A percentile compares a stretch with the other conserved stretches of the same genome.
Conservation (phyloP, 768 basidiomycete genomes). For the Boletus vinaceobasis region DNA sequence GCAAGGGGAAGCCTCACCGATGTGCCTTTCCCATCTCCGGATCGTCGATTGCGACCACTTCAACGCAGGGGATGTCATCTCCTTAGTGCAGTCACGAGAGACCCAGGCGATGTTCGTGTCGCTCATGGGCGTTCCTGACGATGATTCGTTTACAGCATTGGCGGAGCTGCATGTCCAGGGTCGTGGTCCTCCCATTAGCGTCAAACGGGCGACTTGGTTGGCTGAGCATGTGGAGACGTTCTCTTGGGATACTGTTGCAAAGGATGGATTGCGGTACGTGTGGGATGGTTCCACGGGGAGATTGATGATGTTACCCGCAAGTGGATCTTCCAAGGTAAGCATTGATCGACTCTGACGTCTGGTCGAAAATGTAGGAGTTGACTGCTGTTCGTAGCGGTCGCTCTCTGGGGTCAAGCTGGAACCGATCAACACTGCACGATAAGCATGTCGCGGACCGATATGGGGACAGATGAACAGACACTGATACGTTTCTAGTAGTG, state of each 20-base stretch:
- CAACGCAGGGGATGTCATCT: not conserved
- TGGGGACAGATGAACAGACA: not conserved
- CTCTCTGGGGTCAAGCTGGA: not conserved
- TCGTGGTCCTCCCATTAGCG: conserved; percentile 3
- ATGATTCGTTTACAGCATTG: conserved; percentile 1
- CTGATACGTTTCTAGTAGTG: not conserved
- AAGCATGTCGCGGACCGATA: not conserved
- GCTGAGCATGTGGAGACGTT: conserved; percentile 4
- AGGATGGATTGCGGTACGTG: conserved; percentile 4
- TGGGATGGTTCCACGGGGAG: conserved; percentile 1
- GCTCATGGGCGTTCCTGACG: conserved; percentile 3
- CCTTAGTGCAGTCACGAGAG: conserved; percentile 4
- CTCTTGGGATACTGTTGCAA: conserved; percentile 9
- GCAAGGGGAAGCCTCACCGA: not conserved
- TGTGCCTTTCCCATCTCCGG: not conserved
- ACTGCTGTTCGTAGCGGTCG: not conserved
- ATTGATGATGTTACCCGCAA: not conserved
- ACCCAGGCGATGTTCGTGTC: not conserved
- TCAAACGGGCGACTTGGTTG: conserved; percentile 2
- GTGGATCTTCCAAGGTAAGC: not conserved
- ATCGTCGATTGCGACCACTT: conserved; percentile 10
- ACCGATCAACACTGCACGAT: not conserved
- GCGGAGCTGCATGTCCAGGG: conserved; percentile 2
- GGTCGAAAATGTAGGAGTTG: not conserved
- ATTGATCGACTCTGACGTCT: too few relatives aligned